phyloP scores from a whole-genome alignment of 176 grass and related monocot species.

The Eleusine indica region DNA sequence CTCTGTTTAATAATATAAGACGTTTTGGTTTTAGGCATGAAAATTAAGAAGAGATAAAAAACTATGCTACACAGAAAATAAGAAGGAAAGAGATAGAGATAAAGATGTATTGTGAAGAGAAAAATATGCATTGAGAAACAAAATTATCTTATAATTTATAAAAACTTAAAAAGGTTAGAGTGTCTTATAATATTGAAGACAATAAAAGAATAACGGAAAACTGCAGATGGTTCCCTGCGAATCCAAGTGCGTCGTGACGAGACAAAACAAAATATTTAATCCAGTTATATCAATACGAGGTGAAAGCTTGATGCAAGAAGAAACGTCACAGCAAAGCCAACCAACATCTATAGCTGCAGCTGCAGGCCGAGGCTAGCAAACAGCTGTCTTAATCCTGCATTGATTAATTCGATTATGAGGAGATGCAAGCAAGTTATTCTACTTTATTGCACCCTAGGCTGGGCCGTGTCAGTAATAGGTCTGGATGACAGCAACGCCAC shows the following conservation, averaged over 20 bases:
- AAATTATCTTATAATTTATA: too few species aligned
- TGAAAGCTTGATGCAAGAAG: slow-evolving; percentile 9
- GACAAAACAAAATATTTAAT: not conserved
- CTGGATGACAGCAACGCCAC: slow-evolving; percentile 36
- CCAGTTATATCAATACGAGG: not conserved
- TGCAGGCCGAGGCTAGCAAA: not conserved
- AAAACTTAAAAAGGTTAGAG: too few species aligned
- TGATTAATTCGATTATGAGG: not conserved
- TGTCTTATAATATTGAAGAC: too few species aligned
- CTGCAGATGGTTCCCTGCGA: not conserved
- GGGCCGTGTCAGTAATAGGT: slow-evolving; percentile 25
- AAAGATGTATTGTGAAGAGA: too few species aligned
- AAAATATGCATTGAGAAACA: too few species aligned
- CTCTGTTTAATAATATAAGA: too few species aligned
- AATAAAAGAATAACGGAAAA: not conserved
- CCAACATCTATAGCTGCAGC: not conserved
- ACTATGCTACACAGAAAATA: too few species aligned
- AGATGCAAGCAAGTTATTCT: not conserved
- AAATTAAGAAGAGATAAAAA: too few species aligned
- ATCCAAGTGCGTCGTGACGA: slow-evolving; percentile 36
- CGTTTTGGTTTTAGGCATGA: too few species aligned
- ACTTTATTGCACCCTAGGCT: slow-evolving; percentile 19
- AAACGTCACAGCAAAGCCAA: slow-evolving; percentile 11
- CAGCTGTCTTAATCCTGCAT: slow-evolving; percentile 1
- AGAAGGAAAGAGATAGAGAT: too few species aligned